Conservation (phyloP, 2,329 filamentous ascomycete genomes). For the Didymella pinodella region DNA sequence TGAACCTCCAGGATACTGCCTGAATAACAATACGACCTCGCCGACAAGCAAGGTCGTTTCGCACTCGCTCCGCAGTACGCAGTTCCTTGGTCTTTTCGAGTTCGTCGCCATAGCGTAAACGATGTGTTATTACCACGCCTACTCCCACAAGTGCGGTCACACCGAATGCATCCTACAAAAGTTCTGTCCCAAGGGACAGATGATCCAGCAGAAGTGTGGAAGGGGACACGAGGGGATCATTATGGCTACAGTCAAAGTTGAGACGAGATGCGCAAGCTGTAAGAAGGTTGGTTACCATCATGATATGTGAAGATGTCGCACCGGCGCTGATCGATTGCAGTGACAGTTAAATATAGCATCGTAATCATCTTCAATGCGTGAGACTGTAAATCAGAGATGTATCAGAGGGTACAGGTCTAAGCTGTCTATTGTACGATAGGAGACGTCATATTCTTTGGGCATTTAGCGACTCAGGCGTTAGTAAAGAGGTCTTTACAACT, state of each 20-base stretch:
- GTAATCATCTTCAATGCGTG: background rate
- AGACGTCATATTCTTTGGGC: background rate
- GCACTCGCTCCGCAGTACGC: no score
- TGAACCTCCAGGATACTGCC: background rate
- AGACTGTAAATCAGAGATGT: background rate
- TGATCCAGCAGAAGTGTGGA: conserved; percentile 44
- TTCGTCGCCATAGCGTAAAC: background rate
- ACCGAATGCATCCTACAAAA: conserved; percentile 50
- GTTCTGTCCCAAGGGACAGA: conserved; percentile 41
- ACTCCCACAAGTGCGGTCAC: conserved; percentile 57
- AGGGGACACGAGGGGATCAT: conserved; percentile 44
- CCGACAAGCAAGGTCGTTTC: background rate
- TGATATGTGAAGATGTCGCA: no score
- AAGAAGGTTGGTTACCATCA: conserved; percentile 27
- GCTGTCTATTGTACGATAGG: background rate
- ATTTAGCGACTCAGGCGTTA: background rate
- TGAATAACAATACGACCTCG: background rate
- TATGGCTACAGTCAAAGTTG: conserved; percentile 41
- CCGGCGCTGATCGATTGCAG: background rate
- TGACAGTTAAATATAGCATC: background rate
- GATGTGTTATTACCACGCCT: conserved; percentile 61
- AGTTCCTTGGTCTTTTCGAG: no score
- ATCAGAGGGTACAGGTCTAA: background rate
- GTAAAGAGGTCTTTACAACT: background rate
- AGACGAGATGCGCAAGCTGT: conserved; percentile 38